phyloP scores from a whole-genome alignment of 495 filamentous ascomycete species.

The Rostrohypoxylon terebratum region DNA sequence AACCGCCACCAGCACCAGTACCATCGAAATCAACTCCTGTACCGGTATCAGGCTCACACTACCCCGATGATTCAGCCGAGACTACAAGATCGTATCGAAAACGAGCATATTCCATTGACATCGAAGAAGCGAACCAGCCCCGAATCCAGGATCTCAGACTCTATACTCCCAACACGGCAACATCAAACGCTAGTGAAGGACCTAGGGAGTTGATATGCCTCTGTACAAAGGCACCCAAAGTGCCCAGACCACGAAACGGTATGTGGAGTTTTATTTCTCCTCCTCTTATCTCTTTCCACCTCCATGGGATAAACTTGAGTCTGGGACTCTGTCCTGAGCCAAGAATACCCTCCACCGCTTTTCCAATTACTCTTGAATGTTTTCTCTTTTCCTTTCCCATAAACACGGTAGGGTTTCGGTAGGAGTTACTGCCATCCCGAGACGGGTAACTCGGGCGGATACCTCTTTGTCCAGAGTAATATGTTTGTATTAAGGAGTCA shows the following conservation, averaged over 20 bases:
- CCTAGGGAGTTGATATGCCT: constrained; percentile 75
- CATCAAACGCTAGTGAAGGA: constrained; percentile 46
- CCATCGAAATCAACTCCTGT: constrained; percentile 14
- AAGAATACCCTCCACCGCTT: constrained; percentile 15
- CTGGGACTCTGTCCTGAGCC: constrained; percentile 13
- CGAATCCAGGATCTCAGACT: constrained; percentile 56
- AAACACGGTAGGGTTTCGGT: constrained; percentile 25
- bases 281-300: constrained; percentile 39
- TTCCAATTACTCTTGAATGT: constrained; percentile 39
- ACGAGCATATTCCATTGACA: constrained; percentile 62
- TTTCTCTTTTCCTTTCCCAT: constrained; percentile 24
- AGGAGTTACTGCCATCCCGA: constrained; percentile 30
- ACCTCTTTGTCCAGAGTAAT: constrained; percentile 33
- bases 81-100: constrained; percentile 45
- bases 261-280: constrained; percentile 57
- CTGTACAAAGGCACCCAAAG: constrained; percentile 92
- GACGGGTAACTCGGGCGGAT: constrained; percentile 38
- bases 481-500: constrained; percentile 38
- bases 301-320: constrained; percentile 25
- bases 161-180: constrained; percentile 51
- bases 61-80: constrained; percentile 20
- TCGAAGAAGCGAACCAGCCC: constrained; percentile 58
- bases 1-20: constrained; percentile 15
- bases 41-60: constrained; percentile 1
- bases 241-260: constrained; percentile 96